These are phyloP conservation scores for Fusarium subtropicale DNA, from an alignment of 2,329 filamentous ascomycete species.

Conservation along the genomic window DNA sequence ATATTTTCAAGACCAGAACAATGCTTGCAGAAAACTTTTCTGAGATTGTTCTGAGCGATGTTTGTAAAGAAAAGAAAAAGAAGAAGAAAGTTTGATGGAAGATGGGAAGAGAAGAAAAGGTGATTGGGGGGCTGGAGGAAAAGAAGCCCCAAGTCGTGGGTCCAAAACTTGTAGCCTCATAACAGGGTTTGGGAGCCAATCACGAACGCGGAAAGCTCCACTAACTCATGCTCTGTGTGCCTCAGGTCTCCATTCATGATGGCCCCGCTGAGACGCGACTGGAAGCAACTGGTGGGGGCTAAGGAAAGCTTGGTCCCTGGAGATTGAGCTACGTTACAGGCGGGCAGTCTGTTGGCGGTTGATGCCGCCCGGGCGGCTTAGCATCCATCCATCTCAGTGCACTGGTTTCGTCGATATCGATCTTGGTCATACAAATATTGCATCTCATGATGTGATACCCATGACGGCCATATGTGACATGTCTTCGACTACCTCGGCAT, in stretches of 20 bases:
- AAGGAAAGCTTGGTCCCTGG: conserved; percentile 8
- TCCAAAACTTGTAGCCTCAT: conserved; percentile 27
- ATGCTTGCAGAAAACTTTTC: conserved; percentile 15
- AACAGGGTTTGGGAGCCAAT: conserved; percentile 37
- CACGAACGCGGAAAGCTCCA: conserved; percentile 20
- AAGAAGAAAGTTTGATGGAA: conserved; percentile 33
- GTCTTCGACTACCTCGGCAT: neutral
- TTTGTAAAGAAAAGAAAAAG: conserved; percentile 26
- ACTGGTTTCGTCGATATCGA: conserved; percentile 11
- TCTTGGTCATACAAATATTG: conserved; percentile 6
- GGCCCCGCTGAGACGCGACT: neutral
- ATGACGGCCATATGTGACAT: neutral
- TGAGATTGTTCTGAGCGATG: conserved; percentile 23
- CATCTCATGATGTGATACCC: conserved; percentile 1
- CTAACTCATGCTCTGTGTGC: conserved; percentile 31
- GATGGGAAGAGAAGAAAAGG: conserved; percentile 41
- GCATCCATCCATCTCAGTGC: neutral
- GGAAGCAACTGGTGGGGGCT: neutral
- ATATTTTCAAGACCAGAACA: conserved; percentile 39
- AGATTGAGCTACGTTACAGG: conserved; percentile 4
- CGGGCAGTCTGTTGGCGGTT: neutral
- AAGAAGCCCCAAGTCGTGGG: conserved; percentile 44
- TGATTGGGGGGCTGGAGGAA: conserved; percentile 47
- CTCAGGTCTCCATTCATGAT: conserved; percentile 33
- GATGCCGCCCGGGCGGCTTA: neutral